These are phyloP conservation scores for Peronospora belbahrii DNA, from an alignment of 352 stramenopile genomes.

Conservation along the genomic window DNA sequence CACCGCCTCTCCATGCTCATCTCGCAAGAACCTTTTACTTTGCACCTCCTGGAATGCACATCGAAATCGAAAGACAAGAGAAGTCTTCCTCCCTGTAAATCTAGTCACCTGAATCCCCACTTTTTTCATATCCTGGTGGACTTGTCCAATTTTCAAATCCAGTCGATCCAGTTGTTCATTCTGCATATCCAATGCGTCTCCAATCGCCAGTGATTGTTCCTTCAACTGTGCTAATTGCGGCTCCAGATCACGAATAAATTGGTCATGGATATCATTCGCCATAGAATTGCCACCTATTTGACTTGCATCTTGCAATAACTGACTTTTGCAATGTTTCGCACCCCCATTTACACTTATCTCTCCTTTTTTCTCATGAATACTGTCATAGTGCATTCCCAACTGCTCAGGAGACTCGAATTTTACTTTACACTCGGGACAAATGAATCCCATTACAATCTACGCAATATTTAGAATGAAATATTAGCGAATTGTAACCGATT, in stretches of 20 bases:
- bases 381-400: conserved; percentile 51
- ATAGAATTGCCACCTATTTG: not conserved
- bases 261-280: conserved; percentile 27
- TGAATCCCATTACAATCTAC: conserved; percentile 80
- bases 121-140: conserved; percentile 64
- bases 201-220: conserved; percentile 49
- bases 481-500: too few relatives aligned
- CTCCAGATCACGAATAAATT: conserved; percentile 45
- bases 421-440: conserved; percentile 75
- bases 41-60: conserved; percentile 63
- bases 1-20: conserved; percentile 48
- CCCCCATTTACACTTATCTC: not conserved
- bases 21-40: conserved; percentile 43
- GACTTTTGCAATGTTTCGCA: not conserved
- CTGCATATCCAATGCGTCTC: conserved; percentile 50
- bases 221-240: conserved; percentile 63
- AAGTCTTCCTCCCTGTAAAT: conserved; percentile 31
- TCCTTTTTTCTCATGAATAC: conserved; percentile 26
- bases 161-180: conserved; percentile 55
- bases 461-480: not conserved
- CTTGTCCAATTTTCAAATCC: conserved; percentile 50
- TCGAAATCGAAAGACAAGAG: conserved; percentile 46
- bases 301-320: conserved; percentile 2
- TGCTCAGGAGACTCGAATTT: conserved; percentile 47
- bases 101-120: conserved; percentile 59